Base-by-base conservation (phyloP, 495 filamentous ascomycete species). In the Recurvomyces mirabilis region DNA sequence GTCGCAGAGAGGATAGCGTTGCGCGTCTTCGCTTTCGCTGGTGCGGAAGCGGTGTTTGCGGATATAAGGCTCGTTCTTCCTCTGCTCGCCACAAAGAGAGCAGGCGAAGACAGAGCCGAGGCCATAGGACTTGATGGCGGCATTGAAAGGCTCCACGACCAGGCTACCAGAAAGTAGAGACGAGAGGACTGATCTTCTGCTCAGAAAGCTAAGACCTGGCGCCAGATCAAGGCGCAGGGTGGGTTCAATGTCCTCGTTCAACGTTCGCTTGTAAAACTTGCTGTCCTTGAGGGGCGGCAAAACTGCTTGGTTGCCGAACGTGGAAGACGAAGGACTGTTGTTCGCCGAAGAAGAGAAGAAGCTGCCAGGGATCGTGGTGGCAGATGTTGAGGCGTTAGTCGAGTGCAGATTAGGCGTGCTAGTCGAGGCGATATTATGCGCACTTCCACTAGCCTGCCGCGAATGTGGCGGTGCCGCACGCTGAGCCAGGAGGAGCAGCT, bases 211-310 rank as follows among this genome's bases (percentile, higher is more conserved):
- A 28, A 98, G 77, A 0, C 88, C 87, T 0, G 91, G 89, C 0
- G 91, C 85, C 4, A 73, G 71, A 62, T 98, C 91, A 4, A 96
- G 73, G 30, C 91, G 75, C 15, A 98, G 64, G 0, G 91, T 93
- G 2, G 91, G 91, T 63, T 98, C 91, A 41, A 98, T 82, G 62
- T 96, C 91, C 60, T 98, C 91, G 40, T 74, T 68, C 11, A 94
- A 62, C 5, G 73, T 75, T 17, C 91, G 77, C 62, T 98, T 98
- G 64, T 87, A 98, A 60, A 94, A 96, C 48, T 81, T 82, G 3
- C 82, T 86, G 42, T 95, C 91, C 55, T 93, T 93, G 33, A 98
- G 64, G 7, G 77, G 70, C 17, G 68, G 64, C 31, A 57, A 57
- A 11, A 52, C 46, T 19, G 60, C 58, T 26, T 61, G 60, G 37